Base-by-base conservation (phyloP, 352 stramenopile species). In the Phytophthora podocarpi region DNA sequence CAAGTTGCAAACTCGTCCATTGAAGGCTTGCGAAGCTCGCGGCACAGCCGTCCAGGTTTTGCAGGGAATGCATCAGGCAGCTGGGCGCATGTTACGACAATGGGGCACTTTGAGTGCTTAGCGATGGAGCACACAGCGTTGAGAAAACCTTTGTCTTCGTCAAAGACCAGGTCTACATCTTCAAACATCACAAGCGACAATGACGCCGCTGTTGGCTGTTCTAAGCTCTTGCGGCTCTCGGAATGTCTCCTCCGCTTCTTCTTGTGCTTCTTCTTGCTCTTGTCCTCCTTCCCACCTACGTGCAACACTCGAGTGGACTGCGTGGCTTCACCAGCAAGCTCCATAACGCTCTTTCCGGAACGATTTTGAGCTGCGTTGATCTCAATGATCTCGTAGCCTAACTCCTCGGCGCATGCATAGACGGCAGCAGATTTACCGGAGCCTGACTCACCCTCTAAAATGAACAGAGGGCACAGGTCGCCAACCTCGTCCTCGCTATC, bases 151-250 rank as follows among this genome's bases (percentile, higher is more conserved):
- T 89, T 90, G 59, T 95, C 85, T 18, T 91, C 76, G 5, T 93
- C 83, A 63, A 95, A 95, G 4, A 93, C 70, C 21, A 91, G 36
- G 37, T 95, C 82, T 3, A 91, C 83, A 50, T 95, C 85, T 70
- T 95, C 85, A 53, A 95, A 92, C 2, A 95, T 67, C n/a, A 95
- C 82, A 30, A 95, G 76, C 20, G 85, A 93, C 18, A 90, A 67
- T 7, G 87, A 79, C 11, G 82, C 78, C 7, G 72, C 64, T 34
- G 62, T 59, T 4, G 59, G 12, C 24, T 70, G 62, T 21, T 72
- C 75, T n/a, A 82, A 42, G 9, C 75, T 83, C 47, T 67, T 70
- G 10, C 72, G 74, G 15, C 62, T 60, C 12, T 71, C 64, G 0
- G 52, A 61, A 7, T 65, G 43, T 47, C 59, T 70, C 42, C 78